Evolutionary conservation across 768 basidiomycete species (phyloP).

Genomic region (Boletales sp.): DNA sequence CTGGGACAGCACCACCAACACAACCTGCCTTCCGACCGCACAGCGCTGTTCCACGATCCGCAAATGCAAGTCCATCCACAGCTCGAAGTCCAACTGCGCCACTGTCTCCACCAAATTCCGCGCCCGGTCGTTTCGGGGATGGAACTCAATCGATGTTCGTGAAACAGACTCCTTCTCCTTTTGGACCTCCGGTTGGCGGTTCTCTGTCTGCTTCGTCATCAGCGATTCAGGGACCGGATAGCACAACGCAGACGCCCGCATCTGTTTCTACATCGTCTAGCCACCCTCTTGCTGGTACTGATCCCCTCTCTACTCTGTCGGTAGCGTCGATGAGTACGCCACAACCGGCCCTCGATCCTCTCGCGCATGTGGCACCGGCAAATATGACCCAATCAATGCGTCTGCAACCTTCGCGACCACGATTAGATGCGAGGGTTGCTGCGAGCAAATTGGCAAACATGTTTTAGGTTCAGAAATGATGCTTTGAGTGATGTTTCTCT

Average conservation of each 20-base stretch:
- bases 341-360: slow-evolving; percentile 50
- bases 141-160: slow-evolving; percentile 83
- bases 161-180: slow-evolving; percentile 41
- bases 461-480: slow-evolving; percentile 47
- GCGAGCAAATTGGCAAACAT: slow-evolving; percentile 90
- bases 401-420: slow-evolving; percentile 63
- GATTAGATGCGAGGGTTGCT: slow-evolving; percentile 81
- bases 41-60: slow-evolving; percentile 42
- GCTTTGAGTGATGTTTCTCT: neutral
- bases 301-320: slow-evolving; percentile 11
- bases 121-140: slow-evolving; percentile 63
- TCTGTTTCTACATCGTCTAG: slow-evolving; percentile 5
- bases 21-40: slow-evolving; percentile 27
- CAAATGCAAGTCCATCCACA: slow-evolving; percentile 54
- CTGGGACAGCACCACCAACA: slow-evolving; percentile 12
- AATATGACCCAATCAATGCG: slow-evolving; percentile 74
- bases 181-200: slow-evolving; percentile 31
- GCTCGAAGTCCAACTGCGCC: slow-evolving; percentile 16
- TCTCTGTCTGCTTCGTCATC: slow-evolving; percentile 36
- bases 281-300: slow-evolving; percentile 16
- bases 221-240: slow-evolving; percentile 18
- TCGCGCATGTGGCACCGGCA: slow-evolving; percentile 56
- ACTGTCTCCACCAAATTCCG: slow-evolving; percentile 32
- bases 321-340: slow-evolving; percentile 19
- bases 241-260: slow-evolving; percentile 5